phyloP scores from a whole-genome alignment of 805 yeast species.

The Ogataea henricii region DNA sequence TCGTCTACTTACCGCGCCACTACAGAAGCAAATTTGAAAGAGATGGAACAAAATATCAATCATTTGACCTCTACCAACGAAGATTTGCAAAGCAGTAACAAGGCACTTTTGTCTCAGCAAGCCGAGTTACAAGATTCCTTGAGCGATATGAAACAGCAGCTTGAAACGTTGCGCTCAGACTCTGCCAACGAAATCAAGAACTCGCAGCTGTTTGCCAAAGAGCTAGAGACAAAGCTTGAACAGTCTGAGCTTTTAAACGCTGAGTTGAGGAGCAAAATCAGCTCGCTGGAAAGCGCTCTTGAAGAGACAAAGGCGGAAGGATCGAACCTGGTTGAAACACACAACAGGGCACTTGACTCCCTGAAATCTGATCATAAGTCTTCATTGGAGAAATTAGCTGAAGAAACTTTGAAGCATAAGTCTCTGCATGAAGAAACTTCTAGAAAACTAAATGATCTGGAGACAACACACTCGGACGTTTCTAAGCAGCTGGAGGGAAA shows the following conservation, averaged over 20 bases:
- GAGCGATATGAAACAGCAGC: slow-evolving; percentile 24
- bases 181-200: slow-evolving; percentile 22
- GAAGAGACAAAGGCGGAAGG: not conserved
- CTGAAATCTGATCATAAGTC: slow-evolving; percentile 3
- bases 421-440: slow-evolving; percentile 6
- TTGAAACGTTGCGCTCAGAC: slow-evolving; percentile 24
- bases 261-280: not conserved
- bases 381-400: slow-evolving; percentile 35
- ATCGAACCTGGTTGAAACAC: not conserved
- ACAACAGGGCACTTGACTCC: slow-evolving; percentile 2
- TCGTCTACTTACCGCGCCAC: slow-evolving; percentile 11
- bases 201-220: slow-evolving; percentile 33
- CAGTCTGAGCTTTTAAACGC: not conserved
- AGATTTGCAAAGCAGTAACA: slow-evolving; percentile 21
- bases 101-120: slow-evolving; percentile 11
- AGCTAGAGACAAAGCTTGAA: not conserved
- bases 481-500: not conserved
- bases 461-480: not conserved
- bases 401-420: slow-evolving; percentile 23
- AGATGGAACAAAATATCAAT: slow-evolving; percentile 16
- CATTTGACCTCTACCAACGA: slow-evolving; percentile 21
- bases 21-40: slow-evolving; percentile 5
- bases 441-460: not conserved
- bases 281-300: not conserved
- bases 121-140: slow-evolving; percentile 22